Base-by-base conservation (phyloP, 116 monocot species). In the Cymodocea nodosa region DNA sequence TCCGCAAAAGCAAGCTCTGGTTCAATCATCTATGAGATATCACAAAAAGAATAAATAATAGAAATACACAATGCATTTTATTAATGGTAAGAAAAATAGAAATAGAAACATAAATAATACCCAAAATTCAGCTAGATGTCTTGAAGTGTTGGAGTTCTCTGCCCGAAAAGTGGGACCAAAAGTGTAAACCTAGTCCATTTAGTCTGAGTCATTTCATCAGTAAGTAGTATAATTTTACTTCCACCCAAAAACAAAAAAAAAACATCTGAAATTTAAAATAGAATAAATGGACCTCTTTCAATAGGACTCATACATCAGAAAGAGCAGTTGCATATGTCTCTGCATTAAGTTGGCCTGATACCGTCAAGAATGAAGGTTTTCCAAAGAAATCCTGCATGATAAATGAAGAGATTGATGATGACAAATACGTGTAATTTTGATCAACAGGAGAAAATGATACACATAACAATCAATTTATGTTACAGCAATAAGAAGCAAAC, bases 111-210 rank as follows among this genome's bases (percentile, higher is more conserved):
- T 4, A 39, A 68, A 66, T 50, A 6, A 30, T 91, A 97, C 95
- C 95, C 95, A 97, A 78, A 97, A 97, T 87, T 90, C 95, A 85
- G 95, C 95, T 62, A 97, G 70, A 80, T 97, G 90, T 35, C 95
- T 84, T 54, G 95, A 81, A 9, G 95, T 97, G 71, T 97, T 90
- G 20, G 95, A 97, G 68, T 97, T 97, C 77, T 97, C 95, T 52
- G 95, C 95, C 58, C 95, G 79, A 78, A 97, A 97, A 69, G 95
- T 97, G 39, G 95, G 95, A 53, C 91, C 91, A 78, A 97, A 97
- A 51, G 95, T 97, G 73, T 97, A 97, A 11, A 97, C 86, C 95
- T 97, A 59, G 65, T 6, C 17, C 17, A 35, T 8, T 37, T 35
- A 3, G n/a, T n/a, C n/a, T n/a, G 19, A 37, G 36, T 15, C 5